phyloP scores from a whole-genome alignment of 495 filamentous ascomycete genomes.

The Pyronema domesticum region DNA sequence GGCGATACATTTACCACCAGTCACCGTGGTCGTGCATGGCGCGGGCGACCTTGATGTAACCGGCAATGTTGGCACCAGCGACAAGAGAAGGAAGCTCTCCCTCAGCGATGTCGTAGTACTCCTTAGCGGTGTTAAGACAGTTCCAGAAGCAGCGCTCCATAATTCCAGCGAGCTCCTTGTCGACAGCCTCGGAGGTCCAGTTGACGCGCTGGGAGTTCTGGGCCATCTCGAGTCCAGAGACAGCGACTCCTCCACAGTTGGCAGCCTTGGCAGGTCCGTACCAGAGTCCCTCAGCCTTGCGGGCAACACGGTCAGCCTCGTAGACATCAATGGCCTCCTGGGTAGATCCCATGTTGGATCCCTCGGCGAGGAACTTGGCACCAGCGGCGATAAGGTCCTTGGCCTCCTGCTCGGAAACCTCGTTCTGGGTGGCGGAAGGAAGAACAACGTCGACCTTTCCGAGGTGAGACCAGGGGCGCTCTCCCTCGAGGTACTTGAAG shows the following conservation, averaged over 20 bases:
- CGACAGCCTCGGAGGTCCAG: conserved; percentile 83
- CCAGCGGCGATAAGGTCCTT: conserved; percentile 59
- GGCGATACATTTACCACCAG: conserved; percentile 48
- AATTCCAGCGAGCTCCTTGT: conserved; percentile 77
- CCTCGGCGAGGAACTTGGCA: conserved; percentile 78
- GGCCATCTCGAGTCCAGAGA: conserved; percentile 96
- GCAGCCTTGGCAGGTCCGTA: conserved; percentile 93
- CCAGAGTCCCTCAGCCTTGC: conserved; percentile 58
- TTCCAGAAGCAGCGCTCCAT: conserved; percentile 90
- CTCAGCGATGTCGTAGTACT: conserved; percentile 59
- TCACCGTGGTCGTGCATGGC: conserved; percentile 96
- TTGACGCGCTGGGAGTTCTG: conserved; percentile 77
- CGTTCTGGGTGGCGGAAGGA: conserved; percentile 91
- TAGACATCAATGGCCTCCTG: conserved; percentile 90
- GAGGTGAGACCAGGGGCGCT: conserved; percentile 77
- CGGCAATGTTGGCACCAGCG: conserved; percentile 88
- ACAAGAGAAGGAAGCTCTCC: conserved; percentile 80
- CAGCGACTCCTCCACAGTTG: conserved; percentile 94
- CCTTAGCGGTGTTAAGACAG: conserved; percentile 73
- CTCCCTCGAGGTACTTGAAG: conserved; percentile 78
- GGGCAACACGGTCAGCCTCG: conserved; percentile 58
- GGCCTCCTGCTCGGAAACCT: conserved; percentile 80
- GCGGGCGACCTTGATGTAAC: conserved; percentile 85
- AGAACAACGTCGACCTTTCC: conserved; percentile 79
- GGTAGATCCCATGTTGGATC: conserved; percentile 97